Percentiles rank a stretch among this genome's conserved stretches.
Conservation (phyloP, 768 basidiomycete genomes). For the Russula virescens region DNA sequence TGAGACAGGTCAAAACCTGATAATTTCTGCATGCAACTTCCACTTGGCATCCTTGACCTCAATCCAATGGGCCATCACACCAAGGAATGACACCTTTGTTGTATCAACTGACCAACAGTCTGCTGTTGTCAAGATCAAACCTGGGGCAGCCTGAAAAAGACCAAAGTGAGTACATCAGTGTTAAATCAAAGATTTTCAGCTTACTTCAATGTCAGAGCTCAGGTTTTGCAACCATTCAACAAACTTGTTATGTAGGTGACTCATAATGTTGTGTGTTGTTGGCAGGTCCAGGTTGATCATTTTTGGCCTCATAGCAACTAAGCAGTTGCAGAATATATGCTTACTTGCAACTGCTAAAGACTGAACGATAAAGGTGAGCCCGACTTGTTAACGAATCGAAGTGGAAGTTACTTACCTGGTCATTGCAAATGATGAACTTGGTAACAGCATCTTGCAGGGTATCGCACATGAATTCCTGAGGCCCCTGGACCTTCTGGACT, state of each 20-base stretch:
- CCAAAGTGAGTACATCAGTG: too few species aligned
- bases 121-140: neutral
- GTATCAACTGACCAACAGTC: neutral
- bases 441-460: neutral
- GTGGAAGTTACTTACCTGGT: slow-evolving; percentile 8
- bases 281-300: neutral
- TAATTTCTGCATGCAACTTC: neutral
- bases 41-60: neutral
- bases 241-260: neutral
- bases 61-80: neutral
- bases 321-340: neutral
- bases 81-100: neutral
- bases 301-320: slow-evolving; percentile 1
- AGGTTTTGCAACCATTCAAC: too few species aligned
- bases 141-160: neutral
- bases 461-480: neutral
- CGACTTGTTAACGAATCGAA: too few species aligned
- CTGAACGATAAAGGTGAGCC: too few species aligned
- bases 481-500: too few species aligned
- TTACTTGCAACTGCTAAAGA: neutral
- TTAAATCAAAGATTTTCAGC: too few species aligned
- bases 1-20: neutral
- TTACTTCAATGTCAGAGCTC: too few species aligned
- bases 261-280: neutral
- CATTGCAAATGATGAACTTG: neutral